phyloP scores from a whole-genome alignment of 2,329 filamentous ascomycete genomes.

The Xylaria hypoxylon region DNA sequence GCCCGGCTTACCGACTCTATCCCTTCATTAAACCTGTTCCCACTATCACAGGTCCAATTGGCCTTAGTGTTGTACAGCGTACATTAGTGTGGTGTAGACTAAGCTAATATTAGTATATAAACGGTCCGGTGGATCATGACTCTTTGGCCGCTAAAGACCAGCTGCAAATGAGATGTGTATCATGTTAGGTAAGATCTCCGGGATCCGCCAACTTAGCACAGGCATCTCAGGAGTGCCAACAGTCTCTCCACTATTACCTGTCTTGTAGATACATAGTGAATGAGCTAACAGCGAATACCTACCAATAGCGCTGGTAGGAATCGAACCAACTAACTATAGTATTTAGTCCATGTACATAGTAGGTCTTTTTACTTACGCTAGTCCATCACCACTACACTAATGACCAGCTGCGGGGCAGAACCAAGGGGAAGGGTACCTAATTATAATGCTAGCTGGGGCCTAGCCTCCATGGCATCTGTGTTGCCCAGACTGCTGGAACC shows the following conservation, averaged over 20 bases:
- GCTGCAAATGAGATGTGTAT: constrained; percentile 7
- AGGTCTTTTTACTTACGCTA: no score
- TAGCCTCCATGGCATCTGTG: constrained; percentile 1
- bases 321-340: no score
- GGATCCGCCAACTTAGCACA: constrained; percentile 19
- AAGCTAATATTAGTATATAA: constrained; percentile 22
- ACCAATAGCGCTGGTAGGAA: no score
- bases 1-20: constrained; percentile 6
- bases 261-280: no score
- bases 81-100: neutral
- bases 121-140: neutral
- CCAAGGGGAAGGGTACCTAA: neutral
- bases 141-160: neutral
- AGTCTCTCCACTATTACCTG: no score
- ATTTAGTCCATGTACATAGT: no score
- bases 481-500: no score
- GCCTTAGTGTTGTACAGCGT: constrained; percentile 11
- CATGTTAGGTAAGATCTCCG: neutral
- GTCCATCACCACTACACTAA: no score
- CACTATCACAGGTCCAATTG: constrained; percentile 3
- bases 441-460: neutral
- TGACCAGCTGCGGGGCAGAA: neutral
- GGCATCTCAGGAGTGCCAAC: neutral
- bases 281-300: no score
- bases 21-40: constrained; percentile 12